phyloP scores from a whole-genome alignment of 345 rosid genomes.

The Hypericum androsaemum region DNA sequence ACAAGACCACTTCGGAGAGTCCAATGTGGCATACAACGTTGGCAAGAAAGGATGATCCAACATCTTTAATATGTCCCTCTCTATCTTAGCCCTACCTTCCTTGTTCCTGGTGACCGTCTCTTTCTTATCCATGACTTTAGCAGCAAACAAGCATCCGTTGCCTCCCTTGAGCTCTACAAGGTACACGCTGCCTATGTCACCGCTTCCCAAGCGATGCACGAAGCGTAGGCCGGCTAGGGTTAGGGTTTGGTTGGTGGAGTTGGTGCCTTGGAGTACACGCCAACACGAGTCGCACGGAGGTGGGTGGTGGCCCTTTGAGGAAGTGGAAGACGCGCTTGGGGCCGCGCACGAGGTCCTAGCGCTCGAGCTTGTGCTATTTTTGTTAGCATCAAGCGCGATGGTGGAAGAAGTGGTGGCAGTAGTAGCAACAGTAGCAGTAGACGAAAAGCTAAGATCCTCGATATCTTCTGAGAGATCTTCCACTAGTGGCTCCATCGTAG shows the following conservation, averaged over 20 bases:
- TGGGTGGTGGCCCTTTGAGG: constrained; percentile 26
- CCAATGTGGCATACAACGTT: constrained; percentile 56
- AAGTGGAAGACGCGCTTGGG: constrained; percentile 16
- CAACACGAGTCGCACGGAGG: constrained; percentile 44
- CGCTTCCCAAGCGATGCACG: constrained; percentile 63
- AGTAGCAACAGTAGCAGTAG: constrained; percentile 16
- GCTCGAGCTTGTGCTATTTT: constrained; percentile 32
- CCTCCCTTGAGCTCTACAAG: constrained; percentile 53
- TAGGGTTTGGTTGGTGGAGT: constrained; percentile 17
- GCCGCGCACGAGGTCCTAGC: constrained; percentile 25
- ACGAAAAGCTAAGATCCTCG: constrained; percentile 32
- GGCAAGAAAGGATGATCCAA: constrained; percentile 87
- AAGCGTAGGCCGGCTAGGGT: constrained; percentile 50
- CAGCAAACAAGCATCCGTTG: constrained; percentile 54
- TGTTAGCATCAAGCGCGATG: constrained; percentile 9
- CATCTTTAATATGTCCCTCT: constrained; percentile 55
- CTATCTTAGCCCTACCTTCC: constrained; percentile 53
- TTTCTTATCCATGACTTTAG: constrained; percentile 75
- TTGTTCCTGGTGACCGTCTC: constrained; percentile 55
- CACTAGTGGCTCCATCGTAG: constrained; percentile 17
- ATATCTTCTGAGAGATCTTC: constrained; percentile 31
- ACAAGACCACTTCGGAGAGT: constrained; percentile 63
- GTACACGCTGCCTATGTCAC: constrained; percentile 84
- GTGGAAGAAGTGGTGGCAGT: constrained; percentile 15
- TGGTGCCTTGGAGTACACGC: constrained; percentile 35